These are phyloP conservation scores for Termitomyces sp. DNA, from an alignment of 768 basidiomycete species.

Conservation along the genomic window DNA sequence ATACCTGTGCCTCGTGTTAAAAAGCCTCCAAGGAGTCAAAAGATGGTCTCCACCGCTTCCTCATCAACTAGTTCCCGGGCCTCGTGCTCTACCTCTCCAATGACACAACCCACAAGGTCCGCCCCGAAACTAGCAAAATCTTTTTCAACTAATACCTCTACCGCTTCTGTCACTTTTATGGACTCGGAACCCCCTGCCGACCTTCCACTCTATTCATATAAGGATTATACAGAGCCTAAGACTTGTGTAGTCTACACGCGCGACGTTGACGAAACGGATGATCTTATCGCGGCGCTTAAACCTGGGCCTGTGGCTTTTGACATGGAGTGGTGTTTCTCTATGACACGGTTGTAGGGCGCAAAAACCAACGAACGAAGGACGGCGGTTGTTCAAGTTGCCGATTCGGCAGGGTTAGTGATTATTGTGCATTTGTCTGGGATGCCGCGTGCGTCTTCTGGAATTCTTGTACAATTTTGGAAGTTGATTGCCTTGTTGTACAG, in stretches of 20 bases:
- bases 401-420: constrained; percentile 23
- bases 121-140: not conserved
- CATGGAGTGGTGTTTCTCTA: constrained; percentile 27
- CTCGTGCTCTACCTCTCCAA: not conserved
- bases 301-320: constrained; percentile 27
- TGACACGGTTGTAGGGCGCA: not conserved
- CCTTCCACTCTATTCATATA: constrained; percentile 24
- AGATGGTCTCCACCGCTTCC: not conserved
- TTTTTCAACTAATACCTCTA: not conserved
- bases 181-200: not conserved
- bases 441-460: constrained; percentile 17
- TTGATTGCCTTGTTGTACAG: constrained; percentile 9
- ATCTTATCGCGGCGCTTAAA: constrained; percentile 20
- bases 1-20: not conserved
- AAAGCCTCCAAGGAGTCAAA: not conserved
- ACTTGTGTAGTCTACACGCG: constrained; percentile 21
- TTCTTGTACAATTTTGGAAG: not conserved
- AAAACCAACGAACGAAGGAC: constrained; percentile 14
- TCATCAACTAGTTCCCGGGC: not conserved
- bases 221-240: constrained; percentile 19
- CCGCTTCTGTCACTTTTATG: not conserved
- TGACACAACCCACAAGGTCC: not conserved
- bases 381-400: constrained; percentile 27
- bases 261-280: constrained; percentile 24
- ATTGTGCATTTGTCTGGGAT: constrained; percentile 24